A percentile compares a stretch with the other conserved stretches of the same genome.
Conservation (phyloP, 176 grass and related monocot species). For the Miscanthus lutarioriparius region DNA sequence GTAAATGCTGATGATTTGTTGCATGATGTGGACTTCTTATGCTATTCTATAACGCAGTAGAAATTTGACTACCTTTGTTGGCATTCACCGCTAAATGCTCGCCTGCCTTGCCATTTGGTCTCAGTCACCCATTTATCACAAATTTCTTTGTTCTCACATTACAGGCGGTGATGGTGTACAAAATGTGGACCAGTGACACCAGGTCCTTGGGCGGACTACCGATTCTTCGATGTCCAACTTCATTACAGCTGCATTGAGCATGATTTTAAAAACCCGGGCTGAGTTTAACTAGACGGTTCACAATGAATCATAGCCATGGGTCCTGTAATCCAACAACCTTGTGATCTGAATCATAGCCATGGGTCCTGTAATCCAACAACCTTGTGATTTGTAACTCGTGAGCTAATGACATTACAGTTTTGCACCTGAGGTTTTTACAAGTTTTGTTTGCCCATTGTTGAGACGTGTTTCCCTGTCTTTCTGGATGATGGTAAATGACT, state of each 20-base stretch:
- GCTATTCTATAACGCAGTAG: not conserved
- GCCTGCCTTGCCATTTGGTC: not conserved
- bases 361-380: not conserved
- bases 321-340: not conserved
- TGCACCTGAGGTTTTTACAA: not conserved
- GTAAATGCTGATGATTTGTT: not conserved
- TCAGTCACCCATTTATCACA: not conserved
- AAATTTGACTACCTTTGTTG: not conserved
- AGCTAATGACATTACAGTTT: not conserved
- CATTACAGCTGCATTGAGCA: not conserved
- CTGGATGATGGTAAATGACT: not conserved
- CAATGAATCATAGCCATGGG: not conserved
- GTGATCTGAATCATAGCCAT: not conserved
- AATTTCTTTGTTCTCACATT: not conserved
- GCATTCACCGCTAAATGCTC: not conserved
- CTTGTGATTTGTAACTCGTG: not conserved
- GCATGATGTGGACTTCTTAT: not conserved
- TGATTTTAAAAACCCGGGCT: not conserved
- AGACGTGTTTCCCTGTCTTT: not conserved
- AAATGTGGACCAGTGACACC: not conserved
- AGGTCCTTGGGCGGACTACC: not conserved
- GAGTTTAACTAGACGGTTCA: not conserved
- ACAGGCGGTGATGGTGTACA: conserved; percentile 17
- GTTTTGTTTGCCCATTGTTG: not conserved
- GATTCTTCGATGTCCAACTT: not conserved